Base-by-base conservation (phyloP, 805 yeast genomes). In the Peterozyma toletana region DNA sequence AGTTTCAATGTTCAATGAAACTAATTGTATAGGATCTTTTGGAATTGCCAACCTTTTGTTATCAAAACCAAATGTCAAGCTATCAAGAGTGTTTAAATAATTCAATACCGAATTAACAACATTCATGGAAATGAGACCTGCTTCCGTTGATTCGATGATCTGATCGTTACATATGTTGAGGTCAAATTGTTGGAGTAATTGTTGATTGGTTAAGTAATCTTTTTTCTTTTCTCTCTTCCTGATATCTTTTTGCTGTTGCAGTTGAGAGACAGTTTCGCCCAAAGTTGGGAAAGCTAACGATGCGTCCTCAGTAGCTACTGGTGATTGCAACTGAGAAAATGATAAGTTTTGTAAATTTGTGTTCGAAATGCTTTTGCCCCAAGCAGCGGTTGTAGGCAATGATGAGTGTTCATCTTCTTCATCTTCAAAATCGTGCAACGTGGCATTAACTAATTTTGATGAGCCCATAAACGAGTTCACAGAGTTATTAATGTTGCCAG, bases 371-470 rank as follows among this genome's bases (percentile, higher is more conserved):
- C 51, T 49, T 49, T 58, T 50, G 56, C 81, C 76, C 90, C 90
- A 83, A 3, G 84, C 78, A 1, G 83, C 86, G 15, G 88, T 75
- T 1, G 83, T 73, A 9, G 93, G 93, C 41, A 86, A 69, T 3
- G 80, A 74, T 3, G 77, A 72, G 5, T 60, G 64, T 33, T 57
- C 61, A n/a, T 45, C 50, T 15, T 55, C 50, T 15, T 51, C 48
- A 33, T 46, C 46, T n/a, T 56, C 56, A 33, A 51, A 59, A 17
- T 53, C 56, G n/a, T 46, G 27, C 7, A 21, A 21, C 7, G 27
- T 21, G 27, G 27, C 27, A 21, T 21, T 21, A 7, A 41, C 21
- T 42, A 38, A 36, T 15, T 33, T 33, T 14, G 35, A 33, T 4
- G 38, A 13, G 6, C 13, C 17, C 29, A 10, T 35, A 16, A 13